Percentiles rank a stretch among this genome's conserved stretches.
These are phyloP conservation scores for Fremontodendron californicum DNA, from an alignment of 345 rosid species.

Conservation along the genomic window DNA sequence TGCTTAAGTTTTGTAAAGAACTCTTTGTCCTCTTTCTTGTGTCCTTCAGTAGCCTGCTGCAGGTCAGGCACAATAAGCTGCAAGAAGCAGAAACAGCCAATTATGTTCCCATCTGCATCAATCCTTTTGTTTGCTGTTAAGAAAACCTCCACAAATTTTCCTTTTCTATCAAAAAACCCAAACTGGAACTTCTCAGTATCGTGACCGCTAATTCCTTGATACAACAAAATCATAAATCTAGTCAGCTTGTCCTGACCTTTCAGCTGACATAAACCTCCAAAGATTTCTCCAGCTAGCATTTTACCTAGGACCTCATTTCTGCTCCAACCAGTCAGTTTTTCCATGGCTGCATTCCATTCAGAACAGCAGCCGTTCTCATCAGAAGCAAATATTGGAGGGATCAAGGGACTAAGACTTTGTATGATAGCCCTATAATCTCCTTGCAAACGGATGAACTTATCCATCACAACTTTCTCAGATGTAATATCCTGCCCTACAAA, in stretches of 20 bases:
- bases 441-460: conserved; percentile 70
- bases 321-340: conserved; percentile 69
- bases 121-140: conserved; percentile 59
- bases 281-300: conserved; percentile 69
- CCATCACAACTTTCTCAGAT: conserved; percentile 51
- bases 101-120: conserved; percentile 43
- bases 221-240: conserved; percentile 59
- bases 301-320: conserved; percentile 72
- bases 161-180: conserved; percentile 57
- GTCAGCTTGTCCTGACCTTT: conserved; percentile 66
- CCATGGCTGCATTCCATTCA: conserved; percentile 90
- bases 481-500: conserved; percentile 91
- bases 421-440: conserved; percentile 71
- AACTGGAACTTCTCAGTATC: conserved; percentile 53
- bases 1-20: conserved; percentile 40
- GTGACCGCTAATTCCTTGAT: conserved; percentile 58
- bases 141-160: conserved; percentile 51
- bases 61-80: conserved; percentile 37
- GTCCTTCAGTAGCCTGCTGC: conserved; percentile 24
- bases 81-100: conserved; percentile 87
- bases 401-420: conserved; percentile 68
- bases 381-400: conserved; percentile 86
- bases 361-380: conserved; percentile 81
- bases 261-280: conserved; percentile 61
- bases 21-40: conserved; percentile 29